Evolutionary conservation across 441 rosid species (phyloP).

Genomic region (Aleurites moluccanus): DNA sequence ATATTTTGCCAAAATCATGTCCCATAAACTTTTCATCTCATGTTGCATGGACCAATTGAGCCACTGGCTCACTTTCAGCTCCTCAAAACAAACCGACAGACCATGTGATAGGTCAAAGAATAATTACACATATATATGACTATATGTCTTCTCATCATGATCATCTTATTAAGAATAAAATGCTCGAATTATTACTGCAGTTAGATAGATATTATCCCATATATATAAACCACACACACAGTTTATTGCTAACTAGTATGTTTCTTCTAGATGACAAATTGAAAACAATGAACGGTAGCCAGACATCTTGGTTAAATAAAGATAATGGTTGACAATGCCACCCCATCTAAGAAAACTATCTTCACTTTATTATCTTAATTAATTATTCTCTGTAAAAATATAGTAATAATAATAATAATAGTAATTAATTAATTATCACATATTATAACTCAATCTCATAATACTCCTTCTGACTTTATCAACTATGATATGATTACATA

Average conservation of each 20-base stretch:
- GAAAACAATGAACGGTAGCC: conserved; percentile 17
- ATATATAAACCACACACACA: neutral
- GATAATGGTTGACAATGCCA: conserved; percentile 41
- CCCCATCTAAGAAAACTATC: conserved; percentile 24
- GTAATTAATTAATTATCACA: no score
- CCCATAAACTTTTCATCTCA: no score
- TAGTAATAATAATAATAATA: no score
- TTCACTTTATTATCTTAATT: neutral
- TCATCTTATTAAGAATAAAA: conserved; percentile 14
- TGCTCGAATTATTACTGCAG: conserved; percentile 28
- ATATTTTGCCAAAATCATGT: no score
- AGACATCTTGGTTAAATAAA: conserved; percentile 41
- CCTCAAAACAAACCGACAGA: conserved; percentile 21
- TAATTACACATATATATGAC: conserved; percentile 21
- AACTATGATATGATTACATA: conserved; percentile 42
- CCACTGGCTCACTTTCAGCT: no score
- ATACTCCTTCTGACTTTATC: conserved; percentile 33
- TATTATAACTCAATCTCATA: no score
- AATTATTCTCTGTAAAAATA: no score
- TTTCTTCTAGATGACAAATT: conserved; percentile 36
- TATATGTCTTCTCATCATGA: conserved; percentile 16
- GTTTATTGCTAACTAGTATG: conserved; percentile 20
- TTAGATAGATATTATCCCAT: conserved; percentile 30
- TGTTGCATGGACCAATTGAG: no score
- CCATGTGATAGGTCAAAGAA: conserved; percentile 38